Percentiles rank a stretch among this genome's conserved stretches.
Conservation (phyloP, 1,139 yeast species). For the Pichia sp. region DNA sequence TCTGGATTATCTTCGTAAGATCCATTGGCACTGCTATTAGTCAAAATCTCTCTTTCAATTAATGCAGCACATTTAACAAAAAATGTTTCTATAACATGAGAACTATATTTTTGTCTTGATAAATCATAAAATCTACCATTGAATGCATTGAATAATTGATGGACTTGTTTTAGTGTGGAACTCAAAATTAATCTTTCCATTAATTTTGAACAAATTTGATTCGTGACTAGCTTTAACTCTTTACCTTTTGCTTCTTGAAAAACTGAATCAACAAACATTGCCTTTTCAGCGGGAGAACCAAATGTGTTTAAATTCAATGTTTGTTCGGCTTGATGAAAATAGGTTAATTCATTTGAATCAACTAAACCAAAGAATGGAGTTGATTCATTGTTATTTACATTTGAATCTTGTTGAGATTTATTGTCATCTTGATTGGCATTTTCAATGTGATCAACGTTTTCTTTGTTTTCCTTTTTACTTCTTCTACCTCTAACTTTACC, state of each 20-base stretch:
- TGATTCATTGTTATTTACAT: conserved; percentile 9
- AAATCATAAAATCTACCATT: conserved; percentile 68
- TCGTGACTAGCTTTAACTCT: conserved; percentile 86
- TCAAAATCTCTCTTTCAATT: conserved; percentile 62
- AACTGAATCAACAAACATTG: conserved; percentile 67
- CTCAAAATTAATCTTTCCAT: conserved; percentile 77
- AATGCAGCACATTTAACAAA: conserved; percentile 70
- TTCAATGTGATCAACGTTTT: no score
- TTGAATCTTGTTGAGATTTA: no score
- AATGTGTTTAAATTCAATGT: conserved; percentile 79
- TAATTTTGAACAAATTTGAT: conserved; percentile 89
- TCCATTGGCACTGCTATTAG: conserved; percentile 28
- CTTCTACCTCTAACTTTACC: conserved; percentile 66
- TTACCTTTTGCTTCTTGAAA: conserved; percentile 85
- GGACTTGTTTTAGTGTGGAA: conserved; percentile 60
- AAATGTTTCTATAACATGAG: conserved; percentile 88
- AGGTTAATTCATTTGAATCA: conserved; percentile 77
- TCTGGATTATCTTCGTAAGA: no score
- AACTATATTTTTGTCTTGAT: conserved; percentile 83
- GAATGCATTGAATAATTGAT: conserved; percentile 58
- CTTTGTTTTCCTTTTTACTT: conserved; percentile 33
- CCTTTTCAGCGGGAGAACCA: conserved; percentile 64
- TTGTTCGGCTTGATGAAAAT: conserved; percentile 88
- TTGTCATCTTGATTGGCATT: background rate
- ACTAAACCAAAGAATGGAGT: conserved; percentile 78